Evolutionary conservation across 164 flowering plant species (phyloP), one percentile per base, ranked within the genome.

Genomic region (Chimonanthus praecox): DNA sequence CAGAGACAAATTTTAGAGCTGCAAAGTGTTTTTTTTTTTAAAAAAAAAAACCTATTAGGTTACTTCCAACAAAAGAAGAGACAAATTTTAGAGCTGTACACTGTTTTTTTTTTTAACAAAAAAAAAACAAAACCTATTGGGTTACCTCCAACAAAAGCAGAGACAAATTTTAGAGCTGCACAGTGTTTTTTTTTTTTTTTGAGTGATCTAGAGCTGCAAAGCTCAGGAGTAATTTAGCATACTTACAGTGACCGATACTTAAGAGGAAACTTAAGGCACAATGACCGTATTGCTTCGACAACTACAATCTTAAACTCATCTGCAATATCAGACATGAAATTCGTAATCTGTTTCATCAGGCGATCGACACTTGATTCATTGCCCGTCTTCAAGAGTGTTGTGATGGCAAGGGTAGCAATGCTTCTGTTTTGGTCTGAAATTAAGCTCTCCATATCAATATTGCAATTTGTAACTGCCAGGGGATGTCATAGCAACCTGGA

Each of bases 231-330:
- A 82, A 94, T 91, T 81, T 54, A 66, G 78, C 43, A 69, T 58
- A 85, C 98, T 87, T 76, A 95, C 99, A 95, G 76, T 70, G 99
- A 79, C 82, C 98, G 83, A 82, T 89, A 93, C 80, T 95, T 95
- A 76, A 95, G 85, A 2, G 99, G 99, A 75, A 95, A 95, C 80
- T 95, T 95, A 70, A 95, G 71, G 76, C 99, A 95, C 78, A 95
- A 76, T 21, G 99, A 91, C 82, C 98, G 88, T 69, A 93, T 95
- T 46, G 99, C 99, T 76, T 95, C 99, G 45, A 95, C 98, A 43
- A 95, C 99, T 67, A 95, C 99, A 82, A 95, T 95, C 85, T 93
- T 95, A 76, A 95, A 95, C 81, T 95, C 99, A 74, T 95, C 99
- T 47, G 99, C 99, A 82, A 95, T 95, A 75, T 95, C 99, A 46